Evolutionary conservation across 31 red algal genomes (phyloP), one percentile per base, ranked within the genome.

Genomic region (Porphyra umbilicalis): DNA sequence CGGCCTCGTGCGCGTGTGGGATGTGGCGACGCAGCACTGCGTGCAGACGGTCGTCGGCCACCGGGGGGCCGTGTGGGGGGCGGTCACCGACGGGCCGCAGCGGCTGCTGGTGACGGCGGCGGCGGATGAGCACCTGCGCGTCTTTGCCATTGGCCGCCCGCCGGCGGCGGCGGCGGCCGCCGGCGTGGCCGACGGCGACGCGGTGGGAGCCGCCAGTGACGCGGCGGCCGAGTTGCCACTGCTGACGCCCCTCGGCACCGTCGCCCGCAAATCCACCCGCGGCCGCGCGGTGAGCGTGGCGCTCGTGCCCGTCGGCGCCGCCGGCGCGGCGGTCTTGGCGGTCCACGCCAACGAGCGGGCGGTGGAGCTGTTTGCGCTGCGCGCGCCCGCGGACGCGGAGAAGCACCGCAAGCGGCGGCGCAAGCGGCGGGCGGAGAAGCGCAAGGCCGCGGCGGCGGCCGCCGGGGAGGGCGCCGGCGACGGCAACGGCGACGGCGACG

Each of bases 41-140:
- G 81, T 99, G 13, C 97, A 99, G 79, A 94, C 97, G 9, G 82
- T 96, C 32, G 88, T 95, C 31, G 92, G 88, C 16, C 83, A 89
- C 35, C 85, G 76, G 31, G 82, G 79, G 29, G 90, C 86, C 76
- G 83, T 98, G 35, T 93, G 91, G 88, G 77, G 80, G 16, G 77
- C 83, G 79, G 81, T 88, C 29, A 35, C 86, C 9, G 81, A 88
- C 34, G 79, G 44, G 29, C 74, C 30, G 15, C 78, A 88, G 78
- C 75, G 35, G 38, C 57, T 92, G 35, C 84, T 92, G 34, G 67
- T 98, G 16, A 90, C 82, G 18, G 92, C 86, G 9, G 87, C 78
- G 80, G 80, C 44, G 34, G 89, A 87, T 82, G 78, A 79, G 71
- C 83, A 94, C 40, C 34, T 93, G 10, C 88, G 77, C 32, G 68